A percentile compares a stretch with the other conserved stretches of the same genome.
These are phyloP conservation scores for Aspergillus sp. DNA, from an alignment of 2,329 filamentous ascomycete species.

Conservation along the genomic window DNA sequence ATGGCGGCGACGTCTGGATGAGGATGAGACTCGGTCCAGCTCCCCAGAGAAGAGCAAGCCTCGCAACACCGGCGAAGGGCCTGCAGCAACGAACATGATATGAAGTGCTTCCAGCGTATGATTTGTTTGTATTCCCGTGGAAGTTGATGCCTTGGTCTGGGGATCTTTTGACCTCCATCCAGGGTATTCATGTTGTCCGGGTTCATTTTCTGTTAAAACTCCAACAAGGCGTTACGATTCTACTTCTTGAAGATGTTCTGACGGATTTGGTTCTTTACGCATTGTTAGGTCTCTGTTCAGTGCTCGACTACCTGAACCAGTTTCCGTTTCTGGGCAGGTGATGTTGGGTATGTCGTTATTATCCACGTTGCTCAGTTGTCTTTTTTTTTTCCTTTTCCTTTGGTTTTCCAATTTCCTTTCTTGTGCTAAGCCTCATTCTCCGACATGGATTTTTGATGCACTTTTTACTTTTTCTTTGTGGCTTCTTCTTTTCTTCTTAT, in stretches of 20 bases:
- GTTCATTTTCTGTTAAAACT: too few species aligned
- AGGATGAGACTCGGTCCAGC: slow-evolving; percentile 44
- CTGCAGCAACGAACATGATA: slow-evolving; percentile 34
- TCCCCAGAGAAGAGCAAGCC: slow-evolving; percentile 27
- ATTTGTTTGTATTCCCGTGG: slow-evolving; percentile 21
- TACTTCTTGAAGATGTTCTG: too few species aligned
- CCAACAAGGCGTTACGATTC: too few species aligned
- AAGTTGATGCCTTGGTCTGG: slow-evolving; percentile 11
- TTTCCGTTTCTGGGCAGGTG: too few species aligned
- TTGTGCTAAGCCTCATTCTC: background rate
- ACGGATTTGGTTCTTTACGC: too few species aligned
- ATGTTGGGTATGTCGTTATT: too few species aligned
- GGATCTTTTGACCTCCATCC: background rate
- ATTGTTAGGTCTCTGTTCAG: too few species aligned
- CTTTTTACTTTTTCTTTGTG: slow-evolving; percentile 5
- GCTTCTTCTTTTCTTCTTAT: slow-evolving; percentile 17
- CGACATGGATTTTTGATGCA: background rate
- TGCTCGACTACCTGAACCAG: too few species aligned
- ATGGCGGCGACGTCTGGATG: slow-evolving; percentile 76
- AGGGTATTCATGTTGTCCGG: background rate
- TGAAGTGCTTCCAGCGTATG: slow-evolving; percentile 20
- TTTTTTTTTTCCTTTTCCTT: too few species aligned
- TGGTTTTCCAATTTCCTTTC: background rate
- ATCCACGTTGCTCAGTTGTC: too few species aligned
- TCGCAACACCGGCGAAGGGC: slow-evolving; percentile 20